Conservation (phyloP, 345 rosid species). For the Rhodamnia rubescens region DNA sequence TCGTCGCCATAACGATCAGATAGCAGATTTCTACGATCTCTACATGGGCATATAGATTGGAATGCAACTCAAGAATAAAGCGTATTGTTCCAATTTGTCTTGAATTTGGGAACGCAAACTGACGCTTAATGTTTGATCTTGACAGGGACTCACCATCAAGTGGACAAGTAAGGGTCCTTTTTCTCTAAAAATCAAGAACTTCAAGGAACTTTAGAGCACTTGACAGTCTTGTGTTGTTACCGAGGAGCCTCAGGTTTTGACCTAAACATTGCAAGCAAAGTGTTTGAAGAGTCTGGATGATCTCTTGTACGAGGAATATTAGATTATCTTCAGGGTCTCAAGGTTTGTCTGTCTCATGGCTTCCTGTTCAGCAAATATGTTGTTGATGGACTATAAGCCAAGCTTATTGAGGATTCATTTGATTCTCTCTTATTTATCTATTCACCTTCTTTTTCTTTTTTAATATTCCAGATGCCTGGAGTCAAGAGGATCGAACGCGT, state of each 20-base stretch:
- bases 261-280: conserved; percentile 62
- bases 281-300: conserved; percentile 88
- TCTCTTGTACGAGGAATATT: conserved; percentile 91
- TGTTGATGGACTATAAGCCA: not conserved
- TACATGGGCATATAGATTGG: too few relatives aligned
- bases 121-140: too few relatives aligned
- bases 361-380: not conserved
- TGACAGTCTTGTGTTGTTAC: too few relatives aligned
- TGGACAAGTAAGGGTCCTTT: too few relatives aligned
- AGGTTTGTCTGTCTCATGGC: conserved; percentile 31
- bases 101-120: too few relatives aligned
- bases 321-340: conserved; percentile 91
- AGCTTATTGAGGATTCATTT: not conserved
- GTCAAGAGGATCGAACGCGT: conserved; percentile 86
- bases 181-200: too few relatives aligned
- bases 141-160: too few relatives aligned
- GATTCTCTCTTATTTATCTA: not conserved
- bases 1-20: too few relatives aligned
- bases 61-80: too few relatives aligned
- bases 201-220: too few relatives aligned
- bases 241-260: conserved; percentile 60
- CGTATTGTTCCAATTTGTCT: too few relatives aligned
- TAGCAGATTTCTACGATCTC: too few relatives aligned
- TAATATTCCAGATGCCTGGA: conserved; percentile 77
- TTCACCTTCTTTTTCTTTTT: not conserved